Base-by-base conservation (phyloP, 163 green algal species). In the Scenedesmus sp. region DNA sequence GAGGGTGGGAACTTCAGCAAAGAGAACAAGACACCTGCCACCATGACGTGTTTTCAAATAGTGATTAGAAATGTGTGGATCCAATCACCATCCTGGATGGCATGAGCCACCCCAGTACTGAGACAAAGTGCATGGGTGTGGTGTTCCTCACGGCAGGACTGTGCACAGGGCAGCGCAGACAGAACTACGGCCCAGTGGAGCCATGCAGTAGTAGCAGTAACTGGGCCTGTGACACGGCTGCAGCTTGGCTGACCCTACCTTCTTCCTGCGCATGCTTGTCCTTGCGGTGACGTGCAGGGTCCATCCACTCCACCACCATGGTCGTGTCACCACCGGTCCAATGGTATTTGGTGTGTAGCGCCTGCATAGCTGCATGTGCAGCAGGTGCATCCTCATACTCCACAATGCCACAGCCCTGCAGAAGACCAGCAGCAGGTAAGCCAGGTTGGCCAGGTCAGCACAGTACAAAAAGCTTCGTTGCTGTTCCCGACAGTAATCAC, bases 271-370 rank as follows among this genome's bases (percentile, higher is more conserved):
- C 59, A 26, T 85, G 80, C 44, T 87, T 87, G 65, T 81, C 84
- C 40, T 89, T 89, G 72, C 70, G 61, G 42, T 83, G 61, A 15
- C 85, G 73, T 9, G 26, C n/a, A n/a, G 85, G 85, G 44, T 90
- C 85, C 42, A 84, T 72, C 85, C 85, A 90, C 49, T 90, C 85
- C n/a, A 90, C 85, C n/a, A 90, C 85, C 85, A 90, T 90, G 16
- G 61, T 83, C 40, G 85, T 90, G 12, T 83, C 85, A 3, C 85
- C 85, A 26, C 70, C 85, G n/a, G 85, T 83, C 85, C 85, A 90
- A 30, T 90, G 61, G 46, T 90, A 83, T 46, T 90, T 83, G 30
- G 24, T 51, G n/a, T 90, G 85, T 30, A 90, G 44, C 5, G 85
- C 85, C 30, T 83, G 18, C 85, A 90, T 90, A 15, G 85, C 85